Percentiles rank a stretch among this genome's conserved stretches.
These are phyloP conservation scores for Moesziomyces aphidis DNA, from an alignment of 1,284 basidiomycete genomes.

Conservation along the genomic window DNA sequence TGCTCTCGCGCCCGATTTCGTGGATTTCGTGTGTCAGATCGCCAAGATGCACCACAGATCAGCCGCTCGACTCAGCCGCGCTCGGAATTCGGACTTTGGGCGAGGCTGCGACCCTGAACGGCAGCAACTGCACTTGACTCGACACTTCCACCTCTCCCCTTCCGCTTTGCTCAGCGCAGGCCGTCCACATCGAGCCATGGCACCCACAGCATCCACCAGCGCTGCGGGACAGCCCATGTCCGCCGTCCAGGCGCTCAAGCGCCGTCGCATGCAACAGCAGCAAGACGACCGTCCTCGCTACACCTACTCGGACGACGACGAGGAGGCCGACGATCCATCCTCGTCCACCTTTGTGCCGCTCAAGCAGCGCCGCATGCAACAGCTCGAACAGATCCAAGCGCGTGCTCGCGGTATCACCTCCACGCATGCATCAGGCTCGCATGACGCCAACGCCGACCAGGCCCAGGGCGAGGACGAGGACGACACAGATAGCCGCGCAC, in stretches of 20 bases:
- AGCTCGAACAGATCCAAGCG: constrained; percentile 73
- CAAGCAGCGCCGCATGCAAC: constrained; percentile 83
- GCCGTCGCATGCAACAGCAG: constrained; percentile 36
- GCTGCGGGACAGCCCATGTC: constrained; percentile 18
- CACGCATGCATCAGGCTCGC: neutral
- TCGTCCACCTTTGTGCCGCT: constrained; percentile 85
- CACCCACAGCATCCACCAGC: constrained; percentile 23
- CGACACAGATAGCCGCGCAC: constrained; percentile 71
- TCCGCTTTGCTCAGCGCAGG: too few relatives aligned
- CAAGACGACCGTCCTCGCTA: constrained; percentile 45
- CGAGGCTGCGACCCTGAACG: neutral
- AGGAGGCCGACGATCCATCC: constrained; percentile 71
- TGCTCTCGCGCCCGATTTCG: constrained; percentile 10
- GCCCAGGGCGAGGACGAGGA: constrained; percentile 27
- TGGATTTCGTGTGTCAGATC: neutral
- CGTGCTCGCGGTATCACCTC: constrained; percentile 10
- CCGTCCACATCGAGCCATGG: constrained; percentile 3
- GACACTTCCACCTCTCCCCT: too few relatives aligned
- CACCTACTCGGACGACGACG: constrained; percentile 62
- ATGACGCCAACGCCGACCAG: constrained; percentile 7
- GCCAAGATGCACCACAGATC: neutral
- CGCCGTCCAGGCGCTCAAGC: constrained; percentile 43
- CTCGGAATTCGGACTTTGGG: neutral
- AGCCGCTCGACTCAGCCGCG: neutral
- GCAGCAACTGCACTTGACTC: too few relatives aligned